Conservation (phyloP, 1,139 yeast genomes). For the Yamadazyma aaseri region DNA sequence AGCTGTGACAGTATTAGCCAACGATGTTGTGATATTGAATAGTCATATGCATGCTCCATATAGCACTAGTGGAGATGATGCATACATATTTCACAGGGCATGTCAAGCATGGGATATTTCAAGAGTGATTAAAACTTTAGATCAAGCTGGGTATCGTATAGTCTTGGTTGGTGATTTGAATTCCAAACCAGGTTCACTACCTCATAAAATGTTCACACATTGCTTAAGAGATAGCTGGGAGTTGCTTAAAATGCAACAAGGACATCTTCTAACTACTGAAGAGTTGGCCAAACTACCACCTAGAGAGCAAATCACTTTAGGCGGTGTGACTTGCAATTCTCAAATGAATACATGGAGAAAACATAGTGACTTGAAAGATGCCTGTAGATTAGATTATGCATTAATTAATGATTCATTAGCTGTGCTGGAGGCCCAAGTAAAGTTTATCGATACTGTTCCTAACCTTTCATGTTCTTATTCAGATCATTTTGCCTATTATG, state of each 20-base stretch:
- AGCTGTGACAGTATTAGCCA: slow-evolving; percentile 65
- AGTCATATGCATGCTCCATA: slow-evolving; percentile 99
- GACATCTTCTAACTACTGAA: slow-evolving; percentile 19
- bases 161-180: slow-evolving; percentile 92
- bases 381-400: slow-evolving; percentile 90
- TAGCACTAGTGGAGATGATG: slow-evolving; percentile 76
- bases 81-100: slow-evolving; percentile 86
- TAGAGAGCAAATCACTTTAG: slow-evolving; percentile 62
- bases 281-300: slow-evolving; percentile 57
- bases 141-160: slow-evolving; percentile 77
- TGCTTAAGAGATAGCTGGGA: slow-evolving; percentile 86
- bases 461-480: slow-evolving; percentile 68
- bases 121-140: slow-evolving; percentile 58
- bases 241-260: slow-evolving; percentile 48
- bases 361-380: slow-evolving; percentile 60
- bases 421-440: slow-evolving; percentile 62
- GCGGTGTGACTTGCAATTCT: slow-evolving; percentile 91
- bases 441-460: slow-evolving; percentile 68
- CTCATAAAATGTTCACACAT: slow-evolving; percentile 67
- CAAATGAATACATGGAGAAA: slow-evolving; percentile 84
- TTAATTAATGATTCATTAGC: slow-evolving; percentile 59
- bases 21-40: slow-evolving; percentile 75
- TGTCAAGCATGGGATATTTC: slow-evolving; percentile 97
- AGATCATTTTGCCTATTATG: slow-evolving; percentile 89
- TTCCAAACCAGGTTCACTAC: slow-evolving; percentile 82